phyloP scores from a whole-genome alignment of 2,329 filamentous ascomycete genomes.

The Zasmidium cellare region DNA sequence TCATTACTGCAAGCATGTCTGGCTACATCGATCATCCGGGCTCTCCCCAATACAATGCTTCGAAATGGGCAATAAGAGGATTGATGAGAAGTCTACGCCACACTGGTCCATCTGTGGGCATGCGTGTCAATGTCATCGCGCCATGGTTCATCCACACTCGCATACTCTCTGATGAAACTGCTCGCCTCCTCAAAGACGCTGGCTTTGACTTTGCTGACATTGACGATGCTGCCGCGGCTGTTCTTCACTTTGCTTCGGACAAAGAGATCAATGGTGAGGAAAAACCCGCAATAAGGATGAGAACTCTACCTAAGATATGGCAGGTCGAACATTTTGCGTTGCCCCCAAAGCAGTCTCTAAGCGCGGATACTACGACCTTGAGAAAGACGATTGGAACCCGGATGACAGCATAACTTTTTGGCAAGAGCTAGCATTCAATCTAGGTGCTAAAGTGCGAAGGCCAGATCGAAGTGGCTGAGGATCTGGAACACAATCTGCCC shows the following conservation, averaged over 20 bases:
- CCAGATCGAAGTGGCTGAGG: not conserved
- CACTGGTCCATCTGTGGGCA: slow-evolving; percentile 43
- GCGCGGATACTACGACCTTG: slow-evolving; percentile 23
- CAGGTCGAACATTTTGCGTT: slow-evolving; percentile 26
- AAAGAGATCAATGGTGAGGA: slow-evolving; percentile 23
- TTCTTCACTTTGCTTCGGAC: slow-evolving; percentile 26
- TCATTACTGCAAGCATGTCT: slow-evolving; percentile 52
- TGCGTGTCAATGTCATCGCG: slow-evolving; percentile 47
- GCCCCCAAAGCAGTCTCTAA: slow-evolving; percentile 17
- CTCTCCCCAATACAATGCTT: slow-evolving; percentile 37
- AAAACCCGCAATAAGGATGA: not conserved
- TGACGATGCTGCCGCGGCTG: slow-evolving; percentile 25
- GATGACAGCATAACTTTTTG: slow-evolving; percentile 1
- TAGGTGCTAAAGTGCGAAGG: not conserved
- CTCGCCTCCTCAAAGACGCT: slow-evolving; percentile 12
- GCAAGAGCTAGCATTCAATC: not conserved
- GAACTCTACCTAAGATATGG: not conserved
- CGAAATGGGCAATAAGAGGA: slow-evolving; percentile 45
- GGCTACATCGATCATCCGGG: slow-evolving; percentile 50
- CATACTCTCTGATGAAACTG: slow-evolving; percentile 23
- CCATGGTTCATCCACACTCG: slow-evolving; percentile 30
- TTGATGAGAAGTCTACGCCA: slow-evolving; percentile 42
- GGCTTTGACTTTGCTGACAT: slow-evolving; percentile 24
- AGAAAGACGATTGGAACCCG: slow-evolving; percentile 15
- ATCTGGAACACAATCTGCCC: not conserved